Conservation (phyloP, 2,329 filamentous ascomycete species). For the Trichophaea hybrida region DNA sequence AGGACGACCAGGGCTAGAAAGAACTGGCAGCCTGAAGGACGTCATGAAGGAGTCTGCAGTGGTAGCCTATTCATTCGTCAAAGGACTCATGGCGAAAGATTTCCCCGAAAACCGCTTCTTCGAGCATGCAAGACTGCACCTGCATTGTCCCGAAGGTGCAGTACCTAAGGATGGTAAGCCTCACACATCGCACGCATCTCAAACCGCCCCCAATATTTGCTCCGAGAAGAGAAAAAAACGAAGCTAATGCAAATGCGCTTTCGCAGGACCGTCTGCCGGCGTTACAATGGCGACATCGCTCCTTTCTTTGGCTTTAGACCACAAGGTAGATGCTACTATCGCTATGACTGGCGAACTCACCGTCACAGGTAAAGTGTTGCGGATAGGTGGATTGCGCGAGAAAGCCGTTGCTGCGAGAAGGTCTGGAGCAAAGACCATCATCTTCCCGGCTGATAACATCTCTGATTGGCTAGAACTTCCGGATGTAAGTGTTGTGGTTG, state of each 20-base stretch:
- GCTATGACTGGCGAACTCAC: constrained; percentile 98
- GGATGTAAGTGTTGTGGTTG: constrained; percentile 45
- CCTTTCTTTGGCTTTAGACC: constrained; percentile 68
- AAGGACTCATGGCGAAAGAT: constrained; percentile 67
- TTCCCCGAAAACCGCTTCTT: constrained; percentile 93
- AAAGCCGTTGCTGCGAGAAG: constrained; percentile 92
- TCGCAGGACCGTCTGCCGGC: constrained; percentile 59
- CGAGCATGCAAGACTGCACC: constrained; percentile 83
- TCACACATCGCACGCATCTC: constrained; percentile 3
- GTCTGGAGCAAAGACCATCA: constrained; percentile 80
- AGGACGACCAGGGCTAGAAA: constrained; percentile 67
- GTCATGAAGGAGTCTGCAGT: constrained; percentile 97
- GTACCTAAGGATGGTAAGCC: constrained; percentile 69
- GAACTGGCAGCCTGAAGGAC: constrained; percentile 83
- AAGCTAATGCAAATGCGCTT: constrained; percentile 1
- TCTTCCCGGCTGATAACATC: constrained; percentile 90
- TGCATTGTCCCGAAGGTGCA: constrained; percentile 92
- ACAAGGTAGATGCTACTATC: constrained; percentile 65
- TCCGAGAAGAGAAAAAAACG: background rate
- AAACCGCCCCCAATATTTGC: background rate
- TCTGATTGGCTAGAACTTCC: constrained; percentile 96
- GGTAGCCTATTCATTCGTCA: constrained; percentile 93
- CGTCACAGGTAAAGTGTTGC: constrained; percentile 86
- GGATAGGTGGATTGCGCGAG: constrained; percentile 86
- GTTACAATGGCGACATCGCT: constrained; percentile 97